Base-by-base conservation (phyloP, 805 yeast genomes). In the Ogataea trehalophila region DNA sequence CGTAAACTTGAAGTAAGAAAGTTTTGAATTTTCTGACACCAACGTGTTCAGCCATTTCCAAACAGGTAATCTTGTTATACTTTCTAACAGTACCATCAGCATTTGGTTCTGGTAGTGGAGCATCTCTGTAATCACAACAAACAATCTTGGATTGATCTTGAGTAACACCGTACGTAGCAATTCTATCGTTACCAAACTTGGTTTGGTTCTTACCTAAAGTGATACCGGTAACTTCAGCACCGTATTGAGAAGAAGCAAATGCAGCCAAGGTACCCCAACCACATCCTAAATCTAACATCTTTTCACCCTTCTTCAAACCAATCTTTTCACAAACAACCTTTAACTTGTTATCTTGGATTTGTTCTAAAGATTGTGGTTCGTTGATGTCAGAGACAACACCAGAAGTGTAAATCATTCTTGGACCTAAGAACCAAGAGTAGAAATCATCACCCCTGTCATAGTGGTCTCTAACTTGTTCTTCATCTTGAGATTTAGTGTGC, bases 21-120 rank as follows among this genome's bases (percentile, higher is more conserved):
- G 84, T 60, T 43, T 80, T 71, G 56, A 89, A 86, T 63, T 90
- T 83, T 68, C 95, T 80, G 58, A 89, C 85, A 64, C 97, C 97
- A 62, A 89, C 97, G 67, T 89, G 97, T 76, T 89, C 97, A 33
- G 95, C 89, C 97, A 89, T 89, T 75, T 89, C 96, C 65, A 89
- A 74, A 71, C 95, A 87, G 36, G 95, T 85, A 63, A 89, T 89
- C 68, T 88, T 87, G 73, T 89, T 81, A 72, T 90, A 89, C 62
- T 70, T 71, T 45, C 72, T 76, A 23, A 59, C 51, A 16, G 53
- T 52, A 54, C 73, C 76, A 47, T 76, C 75, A 36, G 60, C 57
- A 23, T 37, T 44, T n/a, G 42, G 46, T 37, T 76, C 75, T 46
- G 89, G 84, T 42, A 79, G 71, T 44, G 96, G 97, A 39, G 95